phyloP scores from a whole-genome alignment of 2,329 filamentous ascomycete species.

The Xylariaceae sp. region DNA sequence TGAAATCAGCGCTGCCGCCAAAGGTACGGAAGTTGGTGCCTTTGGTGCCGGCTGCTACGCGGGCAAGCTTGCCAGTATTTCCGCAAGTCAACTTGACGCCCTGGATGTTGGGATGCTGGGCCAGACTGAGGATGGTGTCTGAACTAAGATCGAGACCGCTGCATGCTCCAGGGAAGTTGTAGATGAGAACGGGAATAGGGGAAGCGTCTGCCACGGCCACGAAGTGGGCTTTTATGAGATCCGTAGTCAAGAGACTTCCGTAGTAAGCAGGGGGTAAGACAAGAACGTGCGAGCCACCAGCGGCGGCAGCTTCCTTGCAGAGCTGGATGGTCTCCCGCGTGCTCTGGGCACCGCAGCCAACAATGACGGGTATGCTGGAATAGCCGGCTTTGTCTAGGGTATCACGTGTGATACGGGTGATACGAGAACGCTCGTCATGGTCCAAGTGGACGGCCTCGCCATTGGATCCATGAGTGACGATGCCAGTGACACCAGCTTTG shows the following conservation, averaged over 20 bases:
- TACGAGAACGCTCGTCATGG: slow-evolving; percentile 55
- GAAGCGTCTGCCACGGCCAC: slow-evolving; percentile 54
- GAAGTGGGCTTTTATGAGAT: slow-evolving; percentile 59
- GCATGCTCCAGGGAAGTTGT: slow-evolving; percentile 66
- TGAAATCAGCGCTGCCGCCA: slow-evolving; percentile 61
- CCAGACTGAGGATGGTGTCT: slow-evolving; percentile 52
- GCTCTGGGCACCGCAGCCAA: slow-evolving; percentile 58
- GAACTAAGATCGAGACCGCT: slow-evolving; percentile 64
- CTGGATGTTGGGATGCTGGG: slow-evolving; percentile 44
- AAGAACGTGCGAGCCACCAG: slow-evolving; percentile 57
- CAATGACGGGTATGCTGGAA: slow-evolving; percentile 54
- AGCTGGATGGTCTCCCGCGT: slow-evolving; percentile 57
- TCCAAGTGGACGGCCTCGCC: slow-evolving; percentile 68
- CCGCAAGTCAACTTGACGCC: slow-evolving; percentile 51
- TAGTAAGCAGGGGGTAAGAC: slow-evolving; percentile 61
- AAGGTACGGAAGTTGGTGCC: slow-evolving; percentile 53
- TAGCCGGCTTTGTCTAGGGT: slow-evolving; percentile 52
- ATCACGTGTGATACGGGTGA: slow-evolving; percentile 57
- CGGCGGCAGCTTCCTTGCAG: slow-evolving; percentile 51
- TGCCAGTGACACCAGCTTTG: slow-evolving; percentile 25
- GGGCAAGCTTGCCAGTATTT: slow-evolving; percentile 47
- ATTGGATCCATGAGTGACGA: slow-evolving; percentile 68
- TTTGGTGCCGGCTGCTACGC: slow-evolving; percentile 39
- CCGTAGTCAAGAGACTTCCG: slow-evolving; percentile 53
- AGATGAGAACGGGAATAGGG: slow-evolving; percentile 61